phyloP scores from a whole-genome alignment of 805 yeast species.

The Myxozyma nipponensis region DNA sequence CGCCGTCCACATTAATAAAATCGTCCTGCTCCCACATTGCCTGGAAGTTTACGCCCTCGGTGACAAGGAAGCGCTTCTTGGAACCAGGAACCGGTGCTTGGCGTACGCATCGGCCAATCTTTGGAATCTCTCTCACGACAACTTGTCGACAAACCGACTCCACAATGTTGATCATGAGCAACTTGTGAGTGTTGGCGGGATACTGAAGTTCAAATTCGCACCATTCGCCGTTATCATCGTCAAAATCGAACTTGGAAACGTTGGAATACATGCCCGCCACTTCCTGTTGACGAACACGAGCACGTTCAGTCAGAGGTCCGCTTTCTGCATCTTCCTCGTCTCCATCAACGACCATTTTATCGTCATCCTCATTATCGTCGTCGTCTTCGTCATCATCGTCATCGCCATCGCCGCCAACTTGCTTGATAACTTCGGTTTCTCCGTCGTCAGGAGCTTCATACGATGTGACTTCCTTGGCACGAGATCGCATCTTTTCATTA shows the following conservation, averaged over 20 bases:
- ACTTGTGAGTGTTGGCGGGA: slow-evolving; percentile 81
- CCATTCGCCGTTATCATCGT: slow-evolving; percentile 85
- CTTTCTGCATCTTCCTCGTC: slow-evolving; percentile 45
- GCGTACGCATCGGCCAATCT: slow-evolving; percentile 75
- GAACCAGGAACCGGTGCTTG: slow-evolving; percentile 21
- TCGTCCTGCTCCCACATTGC: slow-evolving; percentile 99
- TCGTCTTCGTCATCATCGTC: slow-evolving; percentile 52
- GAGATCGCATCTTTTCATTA: slow-evolving; percentile 56
- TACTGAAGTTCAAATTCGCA: slow-evolving; percentile 84
- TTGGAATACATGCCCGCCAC: slow-evolving; percentile 69
- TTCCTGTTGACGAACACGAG: slow-evolving; percentile 81
- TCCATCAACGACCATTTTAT: slow-evolving; percentile 41
- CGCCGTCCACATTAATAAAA: slow-evolving; percentile 83
- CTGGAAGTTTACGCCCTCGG: slow-evolving; percentile 96
- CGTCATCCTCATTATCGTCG: slow-evolving; percentile 36
- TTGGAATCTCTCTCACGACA: slow-evolving; percentile 88
- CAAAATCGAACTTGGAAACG: slow-evolving; percentile 80
- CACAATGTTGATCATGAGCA: slow-evolving; percentile 93
- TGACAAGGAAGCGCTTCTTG: slow-evolving; percentile 63
- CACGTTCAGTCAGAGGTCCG: slow-evolving; percentile 49
- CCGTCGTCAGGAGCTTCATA: slow-evolving; percentile 96
- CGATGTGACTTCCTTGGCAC: slow-evolving; percentile 80
- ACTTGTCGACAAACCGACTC: slow-evolving; percentile 87
- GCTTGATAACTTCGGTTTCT: slow-evolving; percentile 83
- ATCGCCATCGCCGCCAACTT: slow-evolving; percentile 72